phyloP scores from a whole-genome alignment of 78 protist genomes.

The Dictyostelium firmibasis region DNA sequence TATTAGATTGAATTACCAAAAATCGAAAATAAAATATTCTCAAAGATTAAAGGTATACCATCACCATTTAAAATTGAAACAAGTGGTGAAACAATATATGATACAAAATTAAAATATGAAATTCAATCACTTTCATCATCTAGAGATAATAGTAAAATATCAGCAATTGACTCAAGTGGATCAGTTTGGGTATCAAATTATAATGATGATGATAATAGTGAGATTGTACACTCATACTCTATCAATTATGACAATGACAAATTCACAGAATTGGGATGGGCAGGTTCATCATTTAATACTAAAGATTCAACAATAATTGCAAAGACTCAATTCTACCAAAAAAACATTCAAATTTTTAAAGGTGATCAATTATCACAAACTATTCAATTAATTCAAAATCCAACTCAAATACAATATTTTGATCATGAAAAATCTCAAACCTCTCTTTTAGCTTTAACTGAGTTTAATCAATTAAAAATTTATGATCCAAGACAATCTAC shows the following conservation, averaged over 20 bases:
- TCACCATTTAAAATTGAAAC: conserved; percentile 34
- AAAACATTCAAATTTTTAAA: conserved; percentile 14
- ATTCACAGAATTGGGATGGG: conserved; percentile 46
- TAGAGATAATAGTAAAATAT: background rate
- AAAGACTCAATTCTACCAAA: conserved; percentile 21
- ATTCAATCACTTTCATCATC: conserved; percentile 41
- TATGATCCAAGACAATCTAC: conserved; percentile 26
- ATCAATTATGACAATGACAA: background rate
- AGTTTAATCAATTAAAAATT: conserved; percentile 62
- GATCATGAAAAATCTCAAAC: background rate
- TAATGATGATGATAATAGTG: background rate
- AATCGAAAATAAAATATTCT: background rate
- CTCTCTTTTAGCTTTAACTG: conserved; percentile 42
- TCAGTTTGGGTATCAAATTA: background rate
- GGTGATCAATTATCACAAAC: background rate
- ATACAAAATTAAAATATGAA: conserved; percentile 13
- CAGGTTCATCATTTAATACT: conserved; percentile 31
- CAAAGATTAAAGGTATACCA: conserved; percentile 73
- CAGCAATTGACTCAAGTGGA: conserved; percentile 10
- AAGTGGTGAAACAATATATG: background rate
- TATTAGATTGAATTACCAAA: conserved; percentile 29
- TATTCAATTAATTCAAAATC: conserved; percentile 22
- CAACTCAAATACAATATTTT: conserved; percentile 45
- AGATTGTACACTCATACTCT: background rate
- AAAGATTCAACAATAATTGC: background rate